Percentiles rank a stretch among this genome's conserved stretches.
Evolutionary conservation across 495 filamentous ascomycete genomes (phyloP).

Genomic region (Aspergillus ellipticus): DNA sequence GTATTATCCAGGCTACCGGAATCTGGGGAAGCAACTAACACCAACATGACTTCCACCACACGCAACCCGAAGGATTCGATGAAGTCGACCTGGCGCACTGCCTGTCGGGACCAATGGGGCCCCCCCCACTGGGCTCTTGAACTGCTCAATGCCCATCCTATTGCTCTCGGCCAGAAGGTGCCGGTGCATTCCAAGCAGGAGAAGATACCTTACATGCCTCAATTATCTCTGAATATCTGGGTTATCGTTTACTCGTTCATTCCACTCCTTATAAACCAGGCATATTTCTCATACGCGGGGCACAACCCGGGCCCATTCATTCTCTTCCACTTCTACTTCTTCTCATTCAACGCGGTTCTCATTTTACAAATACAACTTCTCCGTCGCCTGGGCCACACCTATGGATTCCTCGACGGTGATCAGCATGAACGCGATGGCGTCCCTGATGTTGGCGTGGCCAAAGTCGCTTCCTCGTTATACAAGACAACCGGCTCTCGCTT

Average conservation of each 20-base stretch:
- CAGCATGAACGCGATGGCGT: slow-evolving; percentile 26
- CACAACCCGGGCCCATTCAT: slow-evolving; percentile 27
- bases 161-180: slow-evolving; percentile 28
- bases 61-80: slow-evolving; percentile 39
- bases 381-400: slow-evolving; percentile 22
- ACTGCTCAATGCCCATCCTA: slow-evolving; percentile 32
- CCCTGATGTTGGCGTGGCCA: slow-evolving; percentile 22
- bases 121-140: slow-evolving; percentile 34
- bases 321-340: slow-evolving; percentile 37
- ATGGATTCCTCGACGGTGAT: slow-evolving; percentile 27
- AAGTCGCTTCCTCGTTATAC: slow-evolving; percentile 22
- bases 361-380: slow-evolving; percentile 31
- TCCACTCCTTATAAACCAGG: slow-evolving; percentile 35
- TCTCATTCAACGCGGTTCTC: slow-evolving; percentile 29
- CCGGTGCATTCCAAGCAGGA: slow-evolving; percentile 37
- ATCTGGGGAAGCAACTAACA: background rate
- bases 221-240: slow-evolving; percentile 38
- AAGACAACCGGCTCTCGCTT: slow-evolving; percentile 21
- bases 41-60: slow-evolving; percentile 23
- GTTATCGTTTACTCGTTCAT: slow-evolving; percentile 36
- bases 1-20: background rate
- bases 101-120: slow-evolving; percentile 32
- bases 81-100: slow-evolving; percentile 40
- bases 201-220: slow-evolving; percentile 35
- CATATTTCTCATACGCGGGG: slow-evolving; percentile 29